Evolutionary conservation across 129 eudicot genomes (phyloP).

Genomic region (Flaveria ramosissima): DNA sequence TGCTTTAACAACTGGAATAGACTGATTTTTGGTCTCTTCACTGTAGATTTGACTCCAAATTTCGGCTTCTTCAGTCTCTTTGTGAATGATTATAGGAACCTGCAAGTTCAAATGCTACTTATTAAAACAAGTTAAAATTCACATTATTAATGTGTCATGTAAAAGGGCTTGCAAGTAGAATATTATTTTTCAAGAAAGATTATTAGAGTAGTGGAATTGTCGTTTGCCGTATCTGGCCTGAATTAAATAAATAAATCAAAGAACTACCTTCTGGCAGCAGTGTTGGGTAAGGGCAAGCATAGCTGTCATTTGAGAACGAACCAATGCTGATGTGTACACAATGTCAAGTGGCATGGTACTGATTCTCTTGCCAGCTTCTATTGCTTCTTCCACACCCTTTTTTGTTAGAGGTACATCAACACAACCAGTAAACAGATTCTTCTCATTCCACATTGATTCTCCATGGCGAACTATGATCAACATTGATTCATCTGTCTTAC

Average conservation of each 20-base stretch:
- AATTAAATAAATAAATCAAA: not conserved
- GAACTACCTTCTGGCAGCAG: slow-evolving; percentile 63
- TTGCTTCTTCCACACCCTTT: slow-evolving; percentile 80
- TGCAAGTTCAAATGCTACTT: slow-evolving; percentile 33
- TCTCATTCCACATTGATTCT: slow-evolving; percentile 93
- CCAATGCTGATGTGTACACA: slow-evolving; percentile 70
- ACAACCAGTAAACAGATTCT: slow-evolving; percentile 84
- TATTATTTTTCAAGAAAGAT: not conserved
- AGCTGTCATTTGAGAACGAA: slow-evolving; percentile 86
- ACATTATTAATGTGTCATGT: not conserved
- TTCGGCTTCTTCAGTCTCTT: slow-evolving; percentile 61
- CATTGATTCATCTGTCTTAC: slow-evolving; percentile 58
- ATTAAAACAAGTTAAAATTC: not conserved
- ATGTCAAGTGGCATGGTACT: slow-evolving; percentile 66
- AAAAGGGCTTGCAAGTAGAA: slow-evolving; percentile 4
- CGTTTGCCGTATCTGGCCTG: not conserved
- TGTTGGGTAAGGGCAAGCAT: slow-evolving; percentile 94
- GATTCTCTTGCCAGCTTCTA: slow-evolving; percentile 80
- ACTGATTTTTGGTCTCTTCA: slow-evolving; percentile 58
- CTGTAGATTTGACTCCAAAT: slow-evolving; percentile 65
- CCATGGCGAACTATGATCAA: slow-evolving; percentile 81
- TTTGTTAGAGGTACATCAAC: slow-evolving; percentile 88
- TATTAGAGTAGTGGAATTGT: not conserved
- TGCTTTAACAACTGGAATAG: slow-evolving; percentile 76
- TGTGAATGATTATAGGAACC: slow-evolving; percentile 67